These are phyloP conservation scores for Wickerhamiella allomyrinae DNA, from an alignment of 805 yeast species.

Conservation along the genomic window DNA sequence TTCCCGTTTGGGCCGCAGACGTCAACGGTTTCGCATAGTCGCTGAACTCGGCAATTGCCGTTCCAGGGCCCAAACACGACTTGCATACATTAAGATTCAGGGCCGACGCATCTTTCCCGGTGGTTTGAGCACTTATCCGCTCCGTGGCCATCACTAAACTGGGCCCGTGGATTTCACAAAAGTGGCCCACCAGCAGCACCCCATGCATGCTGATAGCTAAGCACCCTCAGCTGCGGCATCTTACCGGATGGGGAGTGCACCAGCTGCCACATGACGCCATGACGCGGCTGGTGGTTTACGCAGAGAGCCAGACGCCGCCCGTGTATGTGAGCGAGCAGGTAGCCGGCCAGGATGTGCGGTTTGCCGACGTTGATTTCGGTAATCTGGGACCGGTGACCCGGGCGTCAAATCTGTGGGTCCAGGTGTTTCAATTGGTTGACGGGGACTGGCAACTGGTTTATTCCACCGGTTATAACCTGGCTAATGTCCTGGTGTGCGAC, in stretches of 20 bases:
- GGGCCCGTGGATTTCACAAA: not conserved
- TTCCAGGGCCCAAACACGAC: not conserved
- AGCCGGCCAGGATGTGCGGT: not conserved
- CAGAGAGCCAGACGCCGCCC: slow-evolving; percentile 10
- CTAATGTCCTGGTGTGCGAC: not conserved
- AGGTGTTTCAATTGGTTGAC: not conserved
- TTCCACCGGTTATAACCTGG: not conserved
- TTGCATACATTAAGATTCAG: no score
- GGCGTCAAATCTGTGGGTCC: not conserved
- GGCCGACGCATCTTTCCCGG: no score
- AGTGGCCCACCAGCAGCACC: not conserved
- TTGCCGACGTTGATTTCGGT: not conserved
- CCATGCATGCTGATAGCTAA: not conserved
- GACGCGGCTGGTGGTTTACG: slow-evolving; percentile 9
- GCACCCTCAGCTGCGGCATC: slow-evolving; percentile 1
- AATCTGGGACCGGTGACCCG: not conserved
- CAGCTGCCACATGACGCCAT: not conserved
- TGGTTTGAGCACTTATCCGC: no score
- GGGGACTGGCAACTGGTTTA: not conserved
- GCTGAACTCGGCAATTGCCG: not conserved
- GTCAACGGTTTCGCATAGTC: not conserved
- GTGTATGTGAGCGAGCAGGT: slow-evolving; percentile 12
- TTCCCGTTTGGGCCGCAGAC: not conserved
- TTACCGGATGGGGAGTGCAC: slow-evolving; percentile 1
- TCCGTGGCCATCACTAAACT: not conserved